Conservation (phyloP, 2,329 filamentous ascomycete species). For the Pezicula radicicola region DNA sequence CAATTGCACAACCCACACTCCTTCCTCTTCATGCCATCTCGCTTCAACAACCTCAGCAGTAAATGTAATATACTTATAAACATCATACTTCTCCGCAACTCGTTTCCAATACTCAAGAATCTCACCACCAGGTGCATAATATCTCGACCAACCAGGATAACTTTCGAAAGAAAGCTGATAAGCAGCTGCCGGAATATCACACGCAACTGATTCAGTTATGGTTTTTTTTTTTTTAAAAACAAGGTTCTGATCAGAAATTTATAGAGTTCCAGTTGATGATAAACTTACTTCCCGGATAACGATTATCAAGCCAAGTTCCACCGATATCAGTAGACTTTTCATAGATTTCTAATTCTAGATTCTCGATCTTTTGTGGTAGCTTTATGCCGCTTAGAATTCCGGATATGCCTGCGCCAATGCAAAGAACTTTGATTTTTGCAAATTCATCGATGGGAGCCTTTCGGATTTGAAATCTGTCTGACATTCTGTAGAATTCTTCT, state of each 20-base stretch:
- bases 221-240: too few relatives aligned
- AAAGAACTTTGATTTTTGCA: too few relatives aligned
- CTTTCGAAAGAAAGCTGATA: background rate
- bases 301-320: constrained; percentile 52
- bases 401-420: background rate
- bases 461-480: too few relatives aligned
- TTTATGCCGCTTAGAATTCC: background rate
- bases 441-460: too few relatives aligned
- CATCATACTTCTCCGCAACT: background rate
- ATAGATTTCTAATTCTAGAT: constrained; percentile 33
- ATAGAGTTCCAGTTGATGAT: too few relatives aligned
- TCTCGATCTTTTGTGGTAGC: background rate
- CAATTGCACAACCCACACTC: too few relatives aligned
- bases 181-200: background rate
- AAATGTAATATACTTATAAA: background rate
- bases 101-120: background rate
- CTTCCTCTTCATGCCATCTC: background rate
- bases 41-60: background rate
- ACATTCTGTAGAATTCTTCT: too few relatives aligned
- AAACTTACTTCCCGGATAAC: constrained; percentile 39
- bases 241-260: too few relatives aligned
- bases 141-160: background rate
- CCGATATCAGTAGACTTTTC: constrained; percentile 50
- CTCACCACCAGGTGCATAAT: background rate
- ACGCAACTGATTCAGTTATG: background rate